Percentiles rank a stretch among this genome's conserved stretches.
Conservation (phyloP, 176 grass and related monocot species). For the Tillandsia fasciculata region DNA sequence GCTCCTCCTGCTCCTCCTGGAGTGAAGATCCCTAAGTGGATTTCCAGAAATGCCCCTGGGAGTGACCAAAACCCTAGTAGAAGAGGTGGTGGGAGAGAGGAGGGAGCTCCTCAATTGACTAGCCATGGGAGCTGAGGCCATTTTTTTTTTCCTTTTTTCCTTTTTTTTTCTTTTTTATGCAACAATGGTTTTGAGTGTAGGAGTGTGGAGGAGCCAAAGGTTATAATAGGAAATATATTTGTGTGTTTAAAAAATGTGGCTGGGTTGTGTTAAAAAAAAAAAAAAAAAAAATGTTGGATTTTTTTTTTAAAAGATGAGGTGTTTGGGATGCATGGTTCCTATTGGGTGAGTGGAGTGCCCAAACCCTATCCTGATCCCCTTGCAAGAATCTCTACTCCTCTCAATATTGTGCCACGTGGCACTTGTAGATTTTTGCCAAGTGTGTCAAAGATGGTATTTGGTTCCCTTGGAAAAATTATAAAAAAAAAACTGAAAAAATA, state of each 20-base stretch:
- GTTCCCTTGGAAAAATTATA: too few relatives aligned
- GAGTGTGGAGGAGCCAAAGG: neutral
- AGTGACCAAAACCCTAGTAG: slow-evolving; percentile 16
- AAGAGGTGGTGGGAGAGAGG: slow-evolving; percentile 10
- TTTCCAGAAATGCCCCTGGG: slow-evolving; percentile 52
- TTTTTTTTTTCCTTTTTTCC: slow-evolving; percentile 9
- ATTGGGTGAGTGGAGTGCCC: neutral
- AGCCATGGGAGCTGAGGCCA: slow-evolving; percentile 82
- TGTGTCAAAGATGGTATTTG: too few relatives aligned
- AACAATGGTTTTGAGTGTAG: too few relatives aligned
- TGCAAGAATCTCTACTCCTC: neutral
- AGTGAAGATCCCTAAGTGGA: slow-evolving; percentile 11
- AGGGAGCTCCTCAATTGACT: slow-evolving; percentile 64
- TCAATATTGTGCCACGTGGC: too few relatives aligned
- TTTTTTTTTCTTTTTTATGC: too few relatives aligned
- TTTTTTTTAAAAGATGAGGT: neutral
- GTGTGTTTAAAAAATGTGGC: too few relatives aligned
- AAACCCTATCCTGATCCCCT: neutral
- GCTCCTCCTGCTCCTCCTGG: slow-evolving; percentile 26
- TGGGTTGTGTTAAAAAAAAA: too few relatives aligned
- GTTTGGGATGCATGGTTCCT: neutral
- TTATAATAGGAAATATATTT: neutral
- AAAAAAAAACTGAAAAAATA: too few relatives aligned
- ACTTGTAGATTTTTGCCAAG: too few relatives aligned
- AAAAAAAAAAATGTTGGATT: neutral